Conservation (phyloP, 2,329 filamentous ascomycete species). For the Cladorrhinum sp. region DNA sequence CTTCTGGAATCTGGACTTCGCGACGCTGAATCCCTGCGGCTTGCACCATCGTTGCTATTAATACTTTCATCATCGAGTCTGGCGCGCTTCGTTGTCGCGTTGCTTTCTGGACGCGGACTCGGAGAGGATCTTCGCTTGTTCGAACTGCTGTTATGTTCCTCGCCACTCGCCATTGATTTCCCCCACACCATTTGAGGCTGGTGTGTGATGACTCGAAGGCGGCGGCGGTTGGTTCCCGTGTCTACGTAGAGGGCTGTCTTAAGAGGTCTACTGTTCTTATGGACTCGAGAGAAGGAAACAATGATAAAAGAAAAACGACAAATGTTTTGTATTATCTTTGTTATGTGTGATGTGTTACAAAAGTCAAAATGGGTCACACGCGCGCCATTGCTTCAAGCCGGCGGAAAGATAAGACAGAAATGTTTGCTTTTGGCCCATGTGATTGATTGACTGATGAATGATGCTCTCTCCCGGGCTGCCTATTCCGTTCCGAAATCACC, state of each 20-base stretch:
- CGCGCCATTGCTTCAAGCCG: not conserved
- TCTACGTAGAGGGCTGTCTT: not conserved
- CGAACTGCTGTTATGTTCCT: not conserved
- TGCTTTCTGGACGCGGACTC: conserved; percentile 10
- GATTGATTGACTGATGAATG: too few relatives aligned
- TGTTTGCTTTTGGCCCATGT: too few relatives aligned
- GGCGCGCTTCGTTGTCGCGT: conserved; percentile 20
- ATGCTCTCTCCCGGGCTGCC: too few relatives aligned
- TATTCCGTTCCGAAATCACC: not conserved
- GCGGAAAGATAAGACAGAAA: too few relatives aligned
- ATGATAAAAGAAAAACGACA: too few relatives aligned
- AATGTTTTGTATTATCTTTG: conserved; percentile 9
- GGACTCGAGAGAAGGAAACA: too few relatives aligned
- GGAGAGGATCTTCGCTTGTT: conserved; percentile 26
- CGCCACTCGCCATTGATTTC: conserved; percentile 4
- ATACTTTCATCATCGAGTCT: conserved; percentile 12
- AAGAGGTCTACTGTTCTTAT: too few relatives aligned
- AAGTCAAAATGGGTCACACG: too few relatives aligned
- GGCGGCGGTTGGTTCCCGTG: not conserved
- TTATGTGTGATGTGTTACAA: not conserved
- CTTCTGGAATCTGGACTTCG: not conserved
- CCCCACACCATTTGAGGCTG: too few relatives aligned
- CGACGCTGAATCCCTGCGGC: not conserved
- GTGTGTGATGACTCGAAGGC: not conserved
- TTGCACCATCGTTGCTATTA: not conserved